Evolutionary conservation across 305 asterid genomes (phyloP).

Genomic region (Plantago coronopus): DNA sequence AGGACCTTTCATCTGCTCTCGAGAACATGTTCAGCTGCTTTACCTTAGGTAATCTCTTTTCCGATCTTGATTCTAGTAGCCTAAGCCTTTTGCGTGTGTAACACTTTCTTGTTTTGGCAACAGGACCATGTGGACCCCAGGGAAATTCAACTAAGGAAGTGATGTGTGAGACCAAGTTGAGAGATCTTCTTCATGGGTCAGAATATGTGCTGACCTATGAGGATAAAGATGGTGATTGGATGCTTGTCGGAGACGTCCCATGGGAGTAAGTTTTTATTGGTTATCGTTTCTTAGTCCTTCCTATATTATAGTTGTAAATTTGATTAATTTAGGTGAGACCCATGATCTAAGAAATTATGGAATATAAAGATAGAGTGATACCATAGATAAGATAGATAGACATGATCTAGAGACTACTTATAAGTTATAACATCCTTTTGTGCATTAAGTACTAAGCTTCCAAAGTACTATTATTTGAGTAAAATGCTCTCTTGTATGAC

Average conservation of each 20-base stretch:
- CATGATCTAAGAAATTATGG: too few relatives aligned
- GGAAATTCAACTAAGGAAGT: slow-evolving; percentile 47
- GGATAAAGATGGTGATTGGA: slow-evolving; percentile 81
- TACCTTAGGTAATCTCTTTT: slow-evolving; percentile 47
- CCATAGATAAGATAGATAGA: too few relatives aligned
- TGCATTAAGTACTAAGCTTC: too few relatives aligned
- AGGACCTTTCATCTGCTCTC: slow-evolving; percentile 71
- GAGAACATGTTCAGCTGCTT: slow-evolving; percentile 92
- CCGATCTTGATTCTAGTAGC: background rate
- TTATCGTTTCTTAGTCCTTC: background rate
- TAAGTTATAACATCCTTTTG: too few relatives aligned
- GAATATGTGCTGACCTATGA: slow-evolving; percentile 61
- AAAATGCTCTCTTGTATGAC: too few relatives aligned
- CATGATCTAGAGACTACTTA: too few relatives aligned
- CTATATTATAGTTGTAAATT: background rate
- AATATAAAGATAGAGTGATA: too few relatives aligned
- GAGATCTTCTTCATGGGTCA: slow-evolving; percentile 61
- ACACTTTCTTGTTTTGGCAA: slow-evolving; percentile 17
- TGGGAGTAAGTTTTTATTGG: slow-evolving; percentile 54
- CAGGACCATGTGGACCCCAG: slow-evolving; percentile 59
- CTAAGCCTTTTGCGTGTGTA: background rate
- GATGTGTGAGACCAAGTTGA: slow-evolving; percentile 59
- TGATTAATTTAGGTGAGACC: background rate
- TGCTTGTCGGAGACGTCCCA: slow-evolving; percentile 87
- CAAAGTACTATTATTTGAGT: too few relatives aligned